These are phyloP conservation scores for Jamesozyma hellenica DNA, from an alignment of 805 yeast species.

Conservation along the genomic window DNA sequence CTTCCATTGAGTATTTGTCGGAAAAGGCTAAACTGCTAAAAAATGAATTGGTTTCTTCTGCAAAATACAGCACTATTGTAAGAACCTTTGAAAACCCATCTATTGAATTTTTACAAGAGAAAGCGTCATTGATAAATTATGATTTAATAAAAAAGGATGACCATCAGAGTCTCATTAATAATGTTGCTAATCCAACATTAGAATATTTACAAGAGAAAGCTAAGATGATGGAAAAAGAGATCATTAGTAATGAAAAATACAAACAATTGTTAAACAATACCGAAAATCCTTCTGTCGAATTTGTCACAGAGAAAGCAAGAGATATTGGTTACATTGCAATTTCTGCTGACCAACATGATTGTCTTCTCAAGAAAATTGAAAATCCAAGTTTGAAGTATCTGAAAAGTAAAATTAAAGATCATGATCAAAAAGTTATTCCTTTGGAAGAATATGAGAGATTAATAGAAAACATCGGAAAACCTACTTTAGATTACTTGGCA, in stretches of 20 bases:
- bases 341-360: background rate
- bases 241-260: slow-evolving; percentile 11
- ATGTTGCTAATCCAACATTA: slow-evolving; percentile 7
- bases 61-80: background rate
- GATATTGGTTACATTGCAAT: background rate
- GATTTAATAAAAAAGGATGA: slow-evolving; percentile 14
- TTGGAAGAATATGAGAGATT: slow-evolving; percentile 7
- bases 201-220: slow-evolving; percentile 9
- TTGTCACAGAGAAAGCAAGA: background rate
- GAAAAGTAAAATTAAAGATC: background rate
- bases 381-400: background rate
- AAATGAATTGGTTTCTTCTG: background rate
- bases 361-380: background rate
- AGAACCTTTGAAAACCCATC: background rate
- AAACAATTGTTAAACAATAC: background rate
- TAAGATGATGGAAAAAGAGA: slow-evolving; percentile 8
- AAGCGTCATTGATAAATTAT: slow-evolving; percentile 12
- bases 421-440: slow-evolving; percentile 7
- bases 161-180: slow-evolving; percentile 7
- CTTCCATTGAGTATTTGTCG: slow-evolving; percentile 7
- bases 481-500: slow-evolving; percentile 11
- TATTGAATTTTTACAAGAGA: slow-evolving; percentile 1
- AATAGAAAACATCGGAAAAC: slow-evolving; percentile 1
- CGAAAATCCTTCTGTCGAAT: background rate
- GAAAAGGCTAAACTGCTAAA: slow-evolving; percentile 12